Base-by-base conservation (phyloP, 192 early-diverging fungal genomes). In the Podila epicladia region DNA sequence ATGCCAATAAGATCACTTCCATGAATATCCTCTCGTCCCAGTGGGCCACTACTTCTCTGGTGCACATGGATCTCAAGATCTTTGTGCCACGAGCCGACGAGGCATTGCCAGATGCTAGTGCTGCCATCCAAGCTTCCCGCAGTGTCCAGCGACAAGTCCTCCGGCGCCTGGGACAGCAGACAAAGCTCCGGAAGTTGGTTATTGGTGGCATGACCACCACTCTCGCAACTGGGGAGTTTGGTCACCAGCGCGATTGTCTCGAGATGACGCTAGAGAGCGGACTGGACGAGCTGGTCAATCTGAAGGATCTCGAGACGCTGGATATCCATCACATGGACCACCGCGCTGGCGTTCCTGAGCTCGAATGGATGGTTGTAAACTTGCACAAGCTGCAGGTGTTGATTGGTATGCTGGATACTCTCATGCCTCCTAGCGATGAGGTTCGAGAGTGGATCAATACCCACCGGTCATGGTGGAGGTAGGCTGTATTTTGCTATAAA, bases 1-100 rank as follows among this genome's bases (percentile, higher is more conserved):
- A 11, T 2, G 24, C 38, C 6, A 1, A 64, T 6, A 64, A 64
- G 38, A 64, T 64, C 62, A 26, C 9, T 4, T 22, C 37, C 9
- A 26, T 17, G 11, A 35, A 64, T 11, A 64, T 64, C 5, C 62
- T 64, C 38, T 45, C 38, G 38, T 64, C 62, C 5, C 20, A 64
- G n/a, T 64, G 62, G 62, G 62, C 62, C 6, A 64, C 62, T 9
- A 64, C 62, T 12, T 45, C 62, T 48, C 24, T 64, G 62, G 62
- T 49, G 13, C 62, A 64, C 37, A 37, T 64, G 20, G 62, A 64
- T 26, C 22, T 64, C 38, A 64, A 64, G 38, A 64, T 64, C 24
- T 7, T 49, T 19, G 38, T 64, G 22, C 41, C 62, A 26, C 62
- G 62, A 48, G 62, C 37, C 22, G 38, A 11, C 3, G 38, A 48